Evolutionary conservation across 148 eudicot species (phyloP).

Genomic region (Camellia japonica): DNA sequence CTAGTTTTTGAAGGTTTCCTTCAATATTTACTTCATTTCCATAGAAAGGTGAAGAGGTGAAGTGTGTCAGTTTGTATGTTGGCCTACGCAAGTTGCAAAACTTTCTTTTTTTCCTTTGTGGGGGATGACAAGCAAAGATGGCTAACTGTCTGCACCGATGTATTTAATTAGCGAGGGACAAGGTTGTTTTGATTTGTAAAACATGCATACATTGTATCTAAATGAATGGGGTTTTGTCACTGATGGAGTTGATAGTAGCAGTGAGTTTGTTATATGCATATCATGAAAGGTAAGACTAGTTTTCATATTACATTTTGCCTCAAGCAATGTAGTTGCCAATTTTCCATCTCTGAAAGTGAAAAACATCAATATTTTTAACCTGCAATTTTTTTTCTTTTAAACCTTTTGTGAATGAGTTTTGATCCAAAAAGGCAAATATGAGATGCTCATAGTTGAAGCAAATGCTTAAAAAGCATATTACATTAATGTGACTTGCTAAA

Average conservation of each 20-base stretch:
- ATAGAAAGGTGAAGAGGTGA: neutral
- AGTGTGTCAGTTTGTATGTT: no score
- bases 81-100: no score
- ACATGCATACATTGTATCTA: neutral
- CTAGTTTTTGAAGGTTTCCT: neutral
- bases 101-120: neutral
- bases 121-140: neutral
- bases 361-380: no score
- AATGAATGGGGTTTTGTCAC: neutral
- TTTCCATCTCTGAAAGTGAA: no score
- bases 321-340: no score
- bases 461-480: no score
- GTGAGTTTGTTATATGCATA: no score
- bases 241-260: neutral
- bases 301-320: neutral
- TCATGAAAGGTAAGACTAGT: neutral
- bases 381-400: no score
- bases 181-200: conserved; percentile 4
- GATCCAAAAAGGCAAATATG: no score
- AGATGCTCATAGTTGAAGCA: no score
- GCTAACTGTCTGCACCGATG: conserved; percentile 3
- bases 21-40: neutral
- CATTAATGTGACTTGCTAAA: no score
- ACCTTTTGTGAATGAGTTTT: no score
- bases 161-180: neutral